Evolutionary conservation across 768 basidiomycete genomes (phyloP).

Genomic region (Leucosporidium yakuticum): DNA sequence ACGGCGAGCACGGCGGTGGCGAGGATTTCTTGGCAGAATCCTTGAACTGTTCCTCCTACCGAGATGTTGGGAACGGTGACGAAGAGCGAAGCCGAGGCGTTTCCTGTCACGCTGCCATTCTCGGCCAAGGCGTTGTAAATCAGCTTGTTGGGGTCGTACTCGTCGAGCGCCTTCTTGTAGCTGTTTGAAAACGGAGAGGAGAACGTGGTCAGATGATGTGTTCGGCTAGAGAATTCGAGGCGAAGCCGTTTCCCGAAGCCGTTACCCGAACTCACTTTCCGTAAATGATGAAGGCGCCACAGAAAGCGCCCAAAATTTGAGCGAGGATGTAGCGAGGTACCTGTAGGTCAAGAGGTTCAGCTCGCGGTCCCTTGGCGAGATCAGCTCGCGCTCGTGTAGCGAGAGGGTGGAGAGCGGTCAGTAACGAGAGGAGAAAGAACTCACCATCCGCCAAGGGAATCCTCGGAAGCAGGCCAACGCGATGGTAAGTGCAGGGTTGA

Average conservation of each 20-base stretch:
- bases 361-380: too few relatives aligned
- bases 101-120: not conserved
- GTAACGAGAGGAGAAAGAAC: not conserved
- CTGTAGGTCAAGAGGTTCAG: not conserved
- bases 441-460: constrained; percentile 28
- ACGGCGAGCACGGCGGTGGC: constrained; percentile 22
- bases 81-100: constrained; percentile 24
- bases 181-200: not conserved
- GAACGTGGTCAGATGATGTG: not conserved
- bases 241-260: too few relatives aligned
- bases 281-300: constrained; percentile 26
- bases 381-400: too few relatives aligned
- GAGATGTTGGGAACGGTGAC: constrained; percentile 8
- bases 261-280: constrained; percentile 18
- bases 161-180: constrained; percentile 16
- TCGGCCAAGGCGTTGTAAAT: not conserved
- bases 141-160: constrained; percentile 27
- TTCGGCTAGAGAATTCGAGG: not conserved
- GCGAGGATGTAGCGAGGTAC: constrained; percentile 30
- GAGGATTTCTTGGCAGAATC: constrained; percentile 27
- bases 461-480: constrained; percentile 24
- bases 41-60: constrained; percentile 3
- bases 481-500: constrained; percentile 23
- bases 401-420: too few relatives aligned
- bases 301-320: constrained; percentile 24